These are phyloP conservation scores for Eutreptiella sp. DNA, from an alignment of 208 protist genomes.

Conservation along the genomic window DNA sequence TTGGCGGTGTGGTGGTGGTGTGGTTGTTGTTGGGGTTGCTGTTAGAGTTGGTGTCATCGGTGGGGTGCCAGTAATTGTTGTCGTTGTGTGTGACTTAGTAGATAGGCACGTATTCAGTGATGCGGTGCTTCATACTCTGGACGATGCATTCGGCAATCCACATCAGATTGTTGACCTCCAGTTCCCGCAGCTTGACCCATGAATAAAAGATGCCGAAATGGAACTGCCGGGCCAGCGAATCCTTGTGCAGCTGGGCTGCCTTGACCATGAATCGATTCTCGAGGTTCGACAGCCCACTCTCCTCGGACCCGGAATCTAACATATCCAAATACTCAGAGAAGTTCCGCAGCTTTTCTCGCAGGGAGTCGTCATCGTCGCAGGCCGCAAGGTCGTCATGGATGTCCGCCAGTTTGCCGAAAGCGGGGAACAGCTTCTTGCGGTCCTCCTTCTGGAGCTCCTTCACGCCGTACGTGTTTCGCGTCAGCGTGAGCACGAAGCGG, in stretches of 20 bases:
- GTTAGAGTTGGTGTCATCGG: too few relatives aligned
- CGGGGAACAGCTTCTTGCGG: conserved; percentile 70
- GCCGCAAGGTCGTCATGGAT: conserved; percentile 75
- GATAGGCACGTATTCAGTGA: conserved; percentile 66
- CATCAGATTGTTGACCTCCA: conserved; percentile 81
- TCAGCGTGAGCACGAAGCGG: conserved; percentile 93
- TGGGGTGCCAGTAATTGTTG: too few relatives aligned
- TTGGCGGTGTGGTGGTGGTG: too few relatives aligned
- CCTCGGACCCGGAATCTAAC: conserved; percentile 50
- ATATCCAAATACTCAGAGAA: conserved; percentile 66
- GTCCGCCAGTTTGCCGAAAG: conserved; percentile 73
- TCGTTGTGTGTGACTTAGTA: conserved; percentile 19
- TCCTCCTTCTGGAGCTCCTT: conserved; percentile 68
- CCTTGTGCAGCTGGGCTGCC: conserved; percentile 67
- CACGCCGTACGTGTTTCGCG: conserved; percentile 92
- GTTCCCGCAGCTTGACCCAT: conserved; percentile 82
- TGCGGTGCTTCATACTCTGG: conserved; percentile 71
- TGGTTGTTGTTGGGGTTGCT: too few relatives aligned
- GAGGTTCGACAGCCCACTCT: conserved; percentile 30
- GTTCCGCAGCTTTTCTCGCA: conserved; percentile 65
- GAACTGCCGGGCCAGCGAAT: conserved; percentile 74
- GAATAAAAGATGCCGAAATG: conserved; percentile 85
- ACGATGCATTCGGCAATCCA: conserved; percentile 84
- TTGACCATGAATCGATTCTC: conserved; percentile 76
- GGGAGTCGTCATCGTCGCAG: conserved; percentile 61